phyloP scores from a whole-genome alignment of 73 alveolate species.

The Paramecium primaurelia region DNA sequence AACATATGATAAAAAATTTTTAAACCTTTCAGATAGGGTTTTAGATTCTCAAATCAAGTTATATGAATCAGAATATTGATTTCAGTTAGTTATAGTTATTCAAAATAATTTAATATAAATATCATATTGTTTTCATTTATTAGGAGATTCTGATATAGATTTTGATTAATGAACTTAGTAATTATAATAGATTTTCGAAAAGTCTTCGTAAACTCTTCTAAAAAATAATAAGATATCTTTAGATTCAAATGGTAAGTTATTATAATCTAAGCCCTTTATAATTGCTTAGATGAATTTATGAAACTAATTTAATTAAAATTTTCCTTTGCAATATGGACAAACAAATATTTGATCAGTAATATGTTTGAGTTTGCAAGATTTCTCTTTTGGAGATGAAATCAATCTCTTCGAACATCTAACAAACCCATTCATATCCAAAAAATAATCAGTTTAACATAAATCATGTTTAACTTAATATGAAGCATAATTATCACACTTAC shows the following conservation, averaged over 20 bases:
- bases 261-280: neutral
- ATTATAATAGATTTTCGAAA: neutral
- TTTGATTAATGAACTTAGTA: neutral
- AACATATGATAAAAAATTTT: neutral
- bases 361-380: neutral
- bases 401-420: neutral
- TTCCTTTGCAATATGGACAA: neutral
- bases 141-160: neutral
- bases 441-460: neutral
- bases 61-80: neutral
- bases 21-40: neutral
- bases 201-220: neutral
- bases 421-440: slow-evolving; percentile 1
- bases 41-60: neutral
- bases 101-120: neutral
- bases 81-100: neutral
- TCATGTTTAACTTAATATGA: neutral
- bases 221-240: neutral
- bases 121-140: neutral
- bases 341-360: neutral
- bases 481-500: neutral
- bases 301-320: neutral
- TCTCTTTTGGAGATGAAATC: neutral
- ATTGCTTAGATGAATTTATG: neutral
- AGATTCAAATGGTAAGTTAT: neutral